Evolutionary conservation across 75 land plant genomes (phyloP).

Genomic region (Picea glauca): DNA sequence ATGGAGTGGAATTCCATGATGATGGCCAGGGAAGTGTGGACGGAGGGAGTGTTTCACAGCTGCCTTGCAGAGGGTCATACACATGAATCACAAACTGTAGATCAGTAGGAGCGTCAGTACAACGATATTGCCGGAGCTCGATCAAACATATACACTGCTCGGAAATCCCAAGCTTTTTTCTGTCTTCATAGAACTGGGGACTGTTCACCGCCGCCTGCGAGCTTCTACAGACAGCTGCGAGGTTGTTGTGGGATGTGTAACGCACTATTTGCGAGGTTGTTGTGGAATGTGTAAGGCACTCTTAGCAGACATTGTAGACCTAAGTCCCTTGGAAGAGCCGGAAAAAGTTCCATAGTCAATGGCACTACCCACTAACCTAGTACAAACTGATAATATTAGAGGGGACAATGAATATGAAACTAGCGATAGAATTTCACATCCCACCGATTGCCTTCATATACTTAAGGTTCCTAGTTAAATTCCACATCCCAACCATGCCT

Average conservation of each 20-base stretch:
- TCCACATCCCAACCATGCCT: too few species aligned
- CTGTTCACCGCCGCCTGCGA: not conserved
- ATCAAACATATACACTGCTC: not conserved
- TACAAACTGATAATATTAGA: too few species aligned
- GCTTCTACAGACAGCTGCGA: not conserved
- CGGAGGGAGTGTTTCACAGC: constrained; percentile 33
- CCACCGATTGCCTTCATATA: too few species aligned
- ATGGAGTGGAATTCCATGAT: constrained; percentile 42
- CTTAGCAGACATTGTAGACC: not conserved
- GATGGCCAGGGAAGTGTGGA: not conserved
- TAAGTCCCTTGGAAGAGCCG: not conserved
- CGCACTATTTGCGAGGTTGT: too few species aligned
- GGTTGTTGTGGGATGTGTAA: not conserved
- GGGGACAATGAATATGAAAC: too few species aligned
- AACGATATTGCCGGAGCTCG: not conserved
- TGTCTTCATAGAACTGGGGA: not conserved
- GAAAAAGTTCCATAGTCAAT: too few species aligned
- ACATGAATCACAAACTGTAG: constrained; percentile 25
- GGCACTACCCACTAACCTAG: too few species aligned
- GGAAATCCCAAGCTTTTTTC: not conserved
- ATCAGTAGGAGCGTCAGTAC: too few species aligned
- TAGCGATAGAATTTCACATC: too few species aligned
- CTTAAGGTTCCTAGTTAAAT: too few species aligned
- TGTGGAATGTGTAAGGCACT: too few species aligned
- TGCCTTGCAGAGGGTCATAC: constrained; percentile 18